Evolutionary conservation across 345 rosid genomes (phyloP).

Genomic region (Noccaea caerulescens): DNA sequence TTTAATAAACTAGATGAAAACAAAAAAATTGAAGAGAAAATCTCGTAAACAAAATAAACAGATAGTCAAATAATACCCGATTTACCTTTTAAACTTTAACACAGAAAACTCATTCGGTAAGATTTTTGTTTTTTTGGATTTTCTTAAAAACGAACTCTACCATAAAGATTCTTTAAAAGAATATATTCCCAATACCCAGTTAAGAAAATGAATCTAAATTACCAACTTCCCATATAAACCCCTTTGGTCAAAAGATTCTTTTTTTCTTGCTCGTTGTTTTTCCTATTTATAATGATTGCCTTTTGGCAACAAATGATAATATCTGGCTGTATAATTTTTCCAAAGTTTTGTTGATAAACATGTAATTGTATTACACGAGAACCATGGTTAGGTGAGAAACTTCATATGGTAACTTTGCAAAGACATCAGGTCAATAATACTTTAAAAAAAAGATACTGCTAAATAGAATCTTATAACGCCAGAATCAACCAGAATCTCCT

Average conservation of each 20-base stretch:
- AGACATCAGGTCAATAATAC: neutral
- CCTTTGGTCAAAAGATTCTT: neutral
- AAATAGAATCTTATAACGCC: constrained; percentile 23
- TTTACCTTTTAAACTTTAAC: neutral
- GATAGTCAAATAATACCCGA: neutral
- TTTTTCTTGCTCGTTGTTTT: neutral
- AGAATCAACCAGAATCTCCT: constrained; percentile 37
- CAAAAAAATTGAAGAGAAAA: neutral
- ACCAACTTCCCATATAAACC: constrained; percentile 5
- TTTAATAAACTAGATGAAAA: too few species aligned
- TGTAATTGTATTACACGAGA: constrained; percentile 5
- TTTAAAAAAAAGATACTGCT: constrained; percentile 10
- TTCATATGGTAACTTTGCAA: neutral
- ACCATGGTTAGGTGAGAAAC: constrained; percentile 17
- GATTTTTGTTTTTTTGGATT: neutral
- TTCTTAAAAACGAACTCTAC: neutral
- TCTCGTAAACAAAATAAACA: neutral
- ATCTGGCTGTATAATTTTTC: neutral
- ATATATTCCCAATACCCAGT: neutral
- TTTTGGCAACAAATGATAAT: neutral
- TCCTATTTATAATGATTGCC: neutral
- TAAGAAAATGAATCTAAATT: neutral
- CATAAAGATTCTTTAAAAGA: constrained; percentile 1
- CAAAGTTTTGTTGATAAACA: neutral
- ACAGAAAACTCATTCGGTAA: neutral